These are phyloP conservation scores for Aegilops tauschii DNA, from an alignment of 176 grass and related monocot species.

Conservation along the genomic window DNA sequence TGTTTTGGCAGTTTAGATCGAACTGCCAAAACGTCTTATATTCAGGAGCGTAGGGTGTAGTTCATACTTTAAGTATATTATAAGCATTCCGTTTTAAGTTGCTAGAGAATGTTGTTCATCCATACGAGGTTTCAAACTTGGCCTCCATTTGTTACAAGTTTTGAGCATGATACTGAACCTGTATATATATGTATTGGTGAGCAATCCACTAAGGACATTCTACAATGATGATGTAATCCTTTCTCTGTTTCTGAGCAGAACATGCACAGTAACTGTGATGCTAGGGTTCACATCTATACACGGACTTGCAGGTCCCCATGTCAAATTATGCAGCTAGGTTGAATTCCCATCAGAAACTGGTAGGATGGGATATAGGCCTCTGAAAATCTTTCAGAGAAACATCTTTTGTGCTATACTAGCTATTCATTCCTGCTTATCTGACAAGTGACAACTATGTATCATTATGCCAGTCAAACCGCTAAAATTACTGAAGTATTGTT, in stretches of 20 bases:
- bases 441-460: background rate
- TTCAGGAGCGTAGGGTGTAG: background rate
- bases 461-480: background rate
- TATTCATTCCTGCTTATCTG: background rate
- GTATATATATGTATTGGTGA: too few relatives aligned
- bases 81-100: background rate
- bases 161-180: background rate
- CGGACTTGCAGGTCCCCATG: background rate
- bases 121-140: background rate
- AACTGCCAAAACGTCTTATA: too few relatives aligned
- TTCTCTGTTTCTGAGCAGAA: background rate
- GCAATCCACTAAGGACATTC: background rate
- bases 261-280: background rate
- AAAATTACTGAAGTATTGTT: background rate
- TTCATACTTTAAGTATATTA: background rate
- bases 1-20: too few relatives aligned
- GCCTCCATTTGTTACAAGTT: background rate
- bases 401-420: background rate
- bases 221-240: background rate
- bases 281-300: background rate
- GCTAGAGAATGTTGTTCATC: background rate
- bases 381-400: background rate
- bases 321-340: slow-evolving; percentile 6
- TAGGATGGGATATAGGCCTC: background rate
- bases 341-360: background rate